Base-by-base conservation (phyloP, 2,329 filamentous ascomycete species). In the Sporothrix schenckii region DNA sequence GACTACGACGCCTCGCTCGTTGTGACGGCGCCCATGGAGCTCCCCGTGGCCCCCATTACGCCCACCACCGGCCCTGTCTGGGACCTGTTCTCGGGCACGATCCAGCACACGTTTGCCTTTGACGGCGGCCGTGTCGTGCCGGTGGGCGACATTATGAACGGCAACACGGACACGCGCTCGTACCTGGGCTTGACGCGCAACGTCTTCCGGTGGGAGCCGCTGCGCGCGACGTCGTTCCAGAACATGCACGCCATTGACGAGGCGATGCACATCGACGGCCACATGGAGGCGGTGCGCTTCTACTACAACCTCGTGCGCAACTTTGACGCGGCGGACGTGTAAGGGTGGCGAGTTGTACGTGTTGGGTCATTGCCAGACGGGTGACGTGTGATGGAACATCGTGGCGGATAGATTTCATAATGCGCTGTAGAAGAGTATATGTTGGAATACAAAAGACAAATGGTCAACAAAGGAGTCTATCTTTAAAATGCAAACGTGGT, bases 81-180 rank as follows among this genome's bases (percentile, higher is more conserved):
- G 76, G 76, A 76, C 53, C 69, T 77, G 16, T 77, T 77, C n/a
- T 75, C 76, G 1, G 76, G 76, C 49, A 76, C 76, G 4, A 75
- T 77, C 70, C 76, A 75, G 69, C 73, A 76, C 71, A 75, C 76
- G 6, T 77, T 76, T 56, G 70, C 71, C 4, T 71, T 70, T 41
- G 66, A 70, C 2, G 65, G 52, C 19, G 71, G 71, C 54, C 72
- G 56, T 7, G 78, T 85, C 2, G 80, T 89, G 3, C 83, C 89
- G 0, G 83, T 87, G 0, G 85, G 85, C 0, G 83, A 83, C 0
- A 79, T 85, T n/a, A 81, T 82, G 78, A 82, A 81, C 4, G 84
- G 83, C 1, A 86, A 85, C 72, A 86, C 84, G 0, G 84, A 86
- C 73, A 84, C 83, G 0, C 76, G 80, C 41, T 83, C 80, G 68